Conservation (phyloP, 2,329 filamentous ascomycete species). For the Diaporthe sp. region DNA sequence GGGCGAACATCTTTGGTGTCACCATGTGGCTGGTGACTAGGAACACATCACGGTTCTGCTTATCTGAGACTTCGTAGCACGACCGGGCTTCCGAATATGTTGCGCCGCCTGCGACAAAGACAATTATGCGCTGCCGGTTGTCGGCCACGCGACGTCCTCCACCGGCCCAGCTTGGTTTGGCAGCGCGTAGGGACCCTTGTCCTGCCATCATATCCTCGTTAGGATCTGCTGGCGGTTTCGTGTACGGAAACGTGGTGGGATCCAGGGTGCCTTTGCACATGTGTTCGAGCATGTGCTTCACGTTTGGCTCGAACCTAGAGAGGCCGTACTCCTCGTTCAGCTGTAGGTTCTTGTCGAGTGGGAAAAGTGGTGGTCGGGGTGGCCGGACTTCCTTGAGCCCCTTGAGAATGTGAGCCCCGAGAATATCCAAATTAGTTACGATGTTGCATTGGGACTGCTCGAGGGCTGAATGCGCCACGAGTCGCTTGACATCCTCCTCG, state of each 20-base stretch:
- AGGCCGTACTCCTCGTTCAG: constrained; percentile 83
- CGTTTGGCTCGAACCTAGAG: constrained; percentile 85
- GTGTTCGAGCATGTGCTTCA: constrained; percentile 88
- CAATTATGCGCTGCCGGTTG: constrained; percentile 89
- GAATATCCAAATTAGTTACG: constrained; percentile 82
- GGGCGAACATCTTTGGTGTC: constrained; percentile 84
- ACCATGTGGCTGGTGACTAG: constrained; percentile 94
- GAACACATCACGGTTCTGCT: constrained; percentile 85
- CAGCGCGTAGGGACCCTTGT: constrained; percentile 86
- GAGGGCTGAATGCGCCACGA: constrained; percentile 86
- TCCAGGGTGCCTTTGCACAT: constrained; percentile 78
- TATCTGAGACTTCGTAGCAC: constrained; percentile 87
- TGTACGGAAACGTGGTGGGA: constrained; percentile 77
- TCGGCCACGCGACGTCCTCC: constrained; percentile 80
- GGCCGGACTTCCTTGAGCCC: constrained; percentile 82
- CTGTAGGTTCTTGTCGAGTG: constrained; percentile 71
- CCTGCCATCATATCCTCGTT: constrained; percentile 70
- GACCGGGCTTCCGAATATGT: constrained; percentile 91
- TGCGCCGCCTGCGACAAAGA: constrained; percentile 95
- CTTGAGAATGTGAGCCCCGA: constrained; percentile 81
- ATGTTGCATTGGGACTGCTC: constrained; percentile 78
- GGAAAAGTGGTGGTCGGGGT: constrained; percentile 77
- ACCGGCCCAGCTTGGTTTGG: constrained; percentile 93
- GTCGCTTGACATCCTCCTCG: constrained; percentile 84
- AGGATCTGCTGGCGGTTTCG: constrained; percentile 76